Evolutionary conservation across 2,329 filamentous ascomycete genomes (phyloP).

Genomic region (Aspergillus sp.): DNA sequence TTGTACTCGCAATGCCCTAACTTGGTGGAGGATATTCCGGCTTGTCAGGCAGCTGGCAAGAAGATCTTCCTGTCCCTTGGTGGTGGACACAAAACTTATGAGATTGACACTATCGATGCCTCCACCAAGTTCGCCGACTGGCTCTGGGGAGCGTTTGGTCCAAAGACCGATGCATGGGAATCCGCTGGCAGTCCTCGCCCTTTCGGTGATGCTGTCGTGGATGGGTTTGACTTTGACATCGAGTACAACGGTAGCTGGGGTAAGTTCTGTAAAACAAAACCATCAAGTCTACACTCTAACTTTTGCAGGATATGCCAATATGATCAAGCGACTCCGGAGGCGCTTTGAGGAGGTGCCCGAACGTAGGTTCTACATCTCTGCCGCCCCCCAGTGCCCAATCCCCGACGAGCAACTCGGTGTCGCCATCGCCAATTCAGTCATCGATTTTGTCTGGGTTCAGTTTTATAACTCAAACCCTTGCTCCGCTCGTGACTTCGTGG

Average conservation of each 20-base stretch:
- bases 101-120: slow-evolving; percentile 40
- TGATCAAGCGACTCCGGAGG: slow-evolving; percentile 49
- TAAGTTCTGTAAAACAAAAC: slow-evolving; percentile 17
- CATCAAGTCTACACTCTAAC: not conserved
- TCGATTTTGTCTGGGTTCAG: slow-evolving; percentile 57
- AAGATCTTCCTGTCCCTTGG: slow-evolving; percentile 50
- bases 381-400: slow-evolving; percentile 53
- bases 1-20: slow-evolving; percentile 46
- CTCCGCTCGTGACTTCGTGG: slow-evolving; percentile 48
- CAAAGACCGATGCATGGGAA: slow-evolving; percentile 31
- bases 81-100: slow-evolving; percentile 43
- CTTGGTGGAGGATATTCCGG: slow-evolving; percentile 43
- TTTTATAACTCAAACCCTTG: slow-evolving; percentile 57
- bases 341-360: slow-evolving; percentile 37
- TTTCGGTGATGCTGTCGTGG: slow-evolving; percentile 47
- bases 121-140: slow-evolving; percentile 51
- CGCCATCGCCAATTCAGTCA: slow-evolving; percentile 45
- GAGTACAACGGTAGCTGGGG: slow-evolving; percentile 32
- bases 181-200: slow-evolving; percentile 44
- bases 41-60: slow-evolving; percentile 44
- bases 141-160: slow-evolving; percentile 53
- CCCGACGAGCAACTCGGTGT: slow-evolving; percentile 49
- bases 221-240: slow-evolving; percentile 56
- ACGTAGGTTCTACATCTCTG: slow-evolving; percentile 51
- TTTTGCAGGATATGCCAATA: slow-evolving; percentile 43